These are phyloP conservation scores for Fraxinus paxiana DNA, from an alignment of 305 asterid genomes.

Conservation along the genomic window DNA sequence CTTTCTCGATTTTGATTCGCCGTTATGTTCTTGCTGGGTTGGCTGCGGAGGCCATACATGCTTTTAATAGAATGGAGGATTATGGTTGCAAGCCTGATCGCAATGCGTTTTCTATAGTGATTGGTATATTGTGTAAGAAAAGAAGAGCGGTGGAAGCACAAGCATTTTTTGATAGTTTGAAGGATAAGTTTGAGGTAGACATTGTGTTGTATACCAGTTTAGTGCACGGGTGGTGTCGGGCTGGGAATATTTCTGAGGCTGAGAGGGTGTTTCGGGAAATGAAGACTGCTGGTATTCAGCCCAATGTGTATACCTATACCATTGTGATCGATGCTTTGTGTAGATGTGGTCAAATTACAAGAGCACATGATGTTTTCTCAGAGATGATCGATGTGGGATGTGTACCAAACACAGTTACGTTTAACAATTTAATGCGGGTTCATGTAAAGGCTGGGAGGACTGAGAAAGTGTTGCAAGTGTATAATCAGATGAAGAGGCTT, in stretches of 20 bases:
- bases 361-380: constrained; percentile 84
- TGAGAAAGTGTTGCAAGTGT: constrained; percentile 74
- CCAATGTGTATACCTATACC: constrained; percentile 66
- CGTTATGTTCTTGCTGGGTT: constrained; percentile 78
- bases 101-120: constrained; percentile 58
- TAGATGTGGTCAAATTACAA: constrained; percentile 74
- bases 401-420: constrained; percentile 69
- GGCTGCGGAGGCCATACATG: constrained; percentile 70
- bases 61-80: constrained; percentile 81
- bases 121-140: constrained; percentile 62
- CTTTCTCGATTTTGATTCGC: constrained; percentile 65
- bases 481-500: constrained; percentile 80
- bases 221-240: constrained; percentile 86
- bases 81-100: constrained; percentile 63
- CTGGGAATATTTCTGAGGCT: constrained; percentile 63
- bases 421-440: constrained; percentile 76
- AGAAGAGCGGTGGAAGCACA: constrained; percentile 79
- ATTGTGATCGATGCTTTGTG: constrained; percentile 88
- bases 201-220: constrained; percentile 82
- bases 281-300: constrained; percentile 61
- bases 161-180: constrained; percentile 69
- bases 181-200: constrained; percentile 65
- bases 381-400: constrained; percentile 77
- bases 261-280: constrained; percentile 69
- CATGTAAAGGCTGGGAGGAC: constrained; percentile 92